Base-by-base conservation (phyloP, 352 stramenopile genomes). In the Phytopythium ostracodes region DNA sequence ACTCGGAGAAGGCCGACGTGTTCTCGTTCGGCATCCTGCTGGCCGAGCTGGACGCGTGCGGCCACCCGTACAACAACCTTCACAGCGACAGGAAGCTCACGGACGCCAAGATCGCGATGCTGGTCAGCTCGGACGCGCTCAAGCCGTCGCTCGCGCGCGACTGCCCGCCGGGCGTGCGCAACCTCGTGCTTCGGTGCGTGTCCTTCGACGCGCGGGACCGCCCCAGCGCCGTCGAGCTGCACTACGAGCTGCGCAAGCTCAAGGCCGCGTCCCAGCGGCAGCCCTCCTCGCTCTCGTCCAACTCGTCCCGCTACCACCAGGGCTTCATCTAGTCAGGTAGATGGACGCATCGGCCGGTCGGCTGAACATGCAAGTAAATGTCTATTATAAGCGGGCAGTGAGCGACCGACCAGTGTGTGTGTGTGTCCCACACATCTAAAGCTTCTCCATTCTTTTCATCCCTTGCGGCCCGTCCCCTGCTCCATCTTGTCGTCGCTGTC, bases 21-120 rank as follows among this genome's bases (percentile, higher is more conserved):
- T 94, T 89, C 67, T 87, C 77, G 15, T 84, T 89, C 60, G 84
- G 83, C 20, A 77, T 91, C 14, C 67, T 88, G 52, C 60, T 88
- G 17, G 74, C 72, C 0, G 78, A 88, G 56, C 24, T 88, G 17
- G 79, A 86, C 58, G 85, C 79, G 1, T 79, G 69, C 56, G 62
- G 65, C 12, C 64, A 71, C 33, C 56, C 68, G 29, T 60, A 64
- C 47, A 60, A 59, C 61, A 69, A 59, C 56, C 69, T 68, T 27
- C 63, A 58, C 31, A 66, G 50, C 9, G 59, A 54, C 47, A 67
- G 71, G 24, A 68, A 68, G 43, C 64, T 73, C 61, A 73, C 70
- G 22, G 75, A 82, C 57, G 76, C 76, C 43, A 69, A 65, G 20
- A 86, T 89, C 56, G 77, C 79, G 2, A 62, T 89, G 68, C 63